Conservation (phyloP, 2,329 filamentous ascomycete genomes). For the Colletotrichum orbiculare region DNA sequence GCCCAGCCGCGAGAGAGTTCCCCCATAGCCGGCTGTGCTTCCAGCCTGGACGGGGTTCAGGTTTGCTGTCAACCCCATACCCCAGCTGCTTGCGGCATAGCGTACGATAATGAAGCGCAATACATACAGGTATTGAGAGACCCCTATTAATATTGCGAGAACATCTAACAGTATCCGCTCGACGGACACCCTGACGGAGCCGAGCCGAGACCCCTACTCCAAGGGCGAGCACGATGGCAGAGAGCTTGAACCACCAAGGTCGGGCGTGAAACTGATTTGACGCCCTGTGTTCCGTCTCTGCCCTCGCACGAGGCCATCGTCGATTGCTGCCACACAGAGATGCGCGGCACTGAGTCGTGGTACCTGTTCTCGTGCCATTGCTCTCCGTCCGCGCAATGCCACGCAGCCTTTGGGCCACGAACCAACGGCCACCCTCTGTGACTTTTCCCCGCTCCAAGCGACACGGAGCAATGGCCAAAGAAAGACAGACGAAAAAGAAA, state of each 20-base stretch:
- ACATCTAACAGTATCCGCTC: no score
- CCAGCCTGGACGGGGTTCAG: constrained; percentile 2
- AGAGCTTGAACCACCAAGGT: no score
- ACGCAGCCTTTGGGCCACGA: neutral
- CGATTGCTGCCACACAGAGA: constrained; percentile 20
- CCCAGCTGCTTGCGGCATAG: constrained; percentile 25
- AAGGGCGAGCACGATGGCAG: no score
- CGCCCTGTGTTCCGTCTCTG: neutral
- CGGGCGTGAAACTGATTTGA: neutral
- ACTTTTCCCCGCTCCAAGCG: constrained; percentile 28
- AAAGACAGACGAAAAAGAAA: neutral
- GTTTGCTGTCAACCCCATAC: constrained; percentile 17
- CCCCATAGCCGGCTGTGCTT: constrained; percentile 10
- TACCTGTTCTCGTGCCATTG: neutral
- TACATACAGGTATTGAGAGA: no score
- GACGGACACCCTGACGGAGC: neutral
- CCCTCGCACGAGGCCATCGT: constrained; percentile 24
- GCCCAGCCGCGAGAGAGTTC: constrained; percentile 3
- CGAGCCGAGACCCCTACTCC: constrained; percentile 1
- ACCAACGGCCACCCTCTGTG: constrained; percentile 2
- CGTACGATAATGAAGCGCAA: constrained; percentile 2
- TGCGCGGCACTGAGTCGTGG: constrained; percentile 25
- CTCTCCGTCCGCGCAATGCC: no score
- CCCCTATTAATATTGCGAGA: no score
- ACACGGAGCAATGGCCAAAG: neutral